Conservation (phyloP, 176 grass and related monocot genomes). For the Pontederia paniculata region DNA sequence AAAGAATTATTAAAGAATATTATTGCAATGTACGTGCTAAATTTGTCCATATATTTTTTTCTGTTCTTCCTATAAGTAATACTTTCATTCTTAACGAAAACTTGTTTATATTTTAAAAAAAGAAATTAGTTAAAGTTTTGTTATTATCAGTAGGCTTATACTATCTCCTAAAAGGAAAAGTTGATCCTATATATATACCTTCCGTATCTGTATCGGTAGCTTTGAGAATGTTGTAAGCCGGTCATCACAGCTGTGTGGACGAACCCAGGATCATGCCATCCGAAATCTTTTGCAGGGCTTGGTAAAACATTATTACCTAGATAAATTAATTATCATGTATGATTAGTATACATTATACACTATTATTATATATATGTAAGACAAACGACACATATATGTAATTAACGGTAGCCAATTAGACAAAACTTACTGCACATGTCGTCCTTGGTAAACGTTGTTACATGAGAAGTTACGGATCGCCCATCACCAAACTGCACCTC, state of each 20-base stretch:
- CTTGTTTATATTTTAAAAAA: no score
- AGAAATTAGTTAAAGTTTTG: no score
- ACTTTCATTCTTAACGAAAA: no score
- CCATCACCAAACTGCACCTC: conserved; percentile 40
- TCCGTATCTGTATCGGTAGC: conserved; percentile 59
- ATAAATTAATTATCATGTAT: not conserved
- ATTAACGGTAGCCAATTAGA: not conserved
- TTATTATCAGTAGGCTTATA: no score
- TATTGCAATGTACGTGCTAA: no score
- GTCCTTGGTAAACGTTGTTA: conserved; percentile 43
- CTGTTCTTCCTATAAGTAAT: no score
- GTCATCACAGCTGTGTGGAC: conserved; percentile 70
- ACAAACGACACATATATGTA: not conserved
- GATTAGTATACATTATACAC: no score
- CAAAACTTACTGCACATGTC: conserved; percentile 73
- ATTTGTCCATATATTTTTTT: no score
- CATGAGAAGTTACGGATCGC: conserved; percentile 28
- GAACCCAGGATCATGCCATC: conserved; percentile 78
- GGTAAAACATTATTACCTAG: conserved; percentile 17
- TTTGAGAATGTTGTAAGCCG: conserved; percentile 46
- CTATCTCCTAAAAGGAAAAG: not conserved
- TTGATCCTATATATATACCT: conserved; percentile 25
- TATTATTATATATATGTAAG: not conserved
- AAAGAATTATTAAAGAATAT: no score
- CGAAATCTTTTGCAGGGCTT: conserved; percentile 73